These are phyloP conservation scores for Fusarium newnesense DNA, from an alignment of 2,329 filamentous ascomycete species.

Conservation along the genomic window DNA sequence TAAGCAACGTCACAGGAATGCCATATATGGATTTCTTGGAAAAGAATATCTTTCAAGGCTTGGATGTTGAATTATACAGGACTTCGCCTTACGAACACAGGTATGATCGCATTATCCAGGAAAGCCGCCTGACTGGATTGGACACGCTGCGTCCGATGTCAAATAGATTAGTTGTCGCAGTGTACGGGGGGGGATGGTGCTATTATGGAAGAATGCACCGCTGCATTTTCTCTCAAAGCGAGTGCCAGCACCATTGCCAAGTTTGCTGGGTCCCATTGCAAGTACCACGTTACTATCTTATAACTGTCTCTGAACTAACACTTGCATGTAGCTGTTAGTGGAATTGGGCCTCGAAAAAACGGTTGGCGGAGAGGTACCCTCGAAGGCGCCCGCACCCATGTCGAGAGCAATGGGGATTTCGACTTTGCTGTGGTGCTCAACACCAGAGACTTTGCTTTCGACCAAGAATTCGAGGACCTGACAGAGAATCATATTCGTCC, in stretches of 20 bases:
- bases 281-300: not conserved
- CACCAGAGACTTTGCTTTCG: slow-evolving; percentile 20
- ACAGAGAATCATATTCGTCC: not conserved
- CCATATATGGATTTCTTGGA: slow-evolving; percentile 28
- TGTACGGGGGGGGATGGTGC: slow-evolving; percentile 28
- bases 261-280: slow-evolving; percentile 20
- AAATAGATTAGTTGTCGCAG: not conserved
- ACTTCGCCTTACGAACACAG: slow-evolving; percentile 9
- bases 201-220: slow-evolving; percentile 34
- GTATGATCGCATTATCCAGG: slow-evolving; percentile 23
- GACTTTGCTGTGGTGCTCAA: slow-evolving; percentile 31
- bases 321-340: slow-evolving; percentile 2
- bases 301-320: not conserved
- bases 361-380: slow-evolving; percentile 11
- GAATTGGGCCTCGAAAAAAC: not conserved
- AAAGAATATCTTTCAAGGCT: slow-evolving; percentile 15
- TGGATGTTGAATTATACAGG: slow-evolving; percentile 25
- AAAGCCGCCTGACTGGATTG: slow-evolving; percentile 14
- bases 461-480: slow-evolving; percentile 13
- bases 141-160: slow-evolving; percentile 13
- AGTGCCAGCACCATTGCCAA: slow-evolving; percentile 28
- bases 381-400: slow-evolving; percentile 11
- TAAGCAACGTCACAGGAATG: slow-evolving; percentile 23
- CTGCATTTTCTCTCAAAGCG: slow-evolving; percentile 21
- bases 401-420: not conserved